Evolutionary conservation across 805 yeast genomes (phyloP).

Genomic region (Starmerella riodocensis): DNA sequence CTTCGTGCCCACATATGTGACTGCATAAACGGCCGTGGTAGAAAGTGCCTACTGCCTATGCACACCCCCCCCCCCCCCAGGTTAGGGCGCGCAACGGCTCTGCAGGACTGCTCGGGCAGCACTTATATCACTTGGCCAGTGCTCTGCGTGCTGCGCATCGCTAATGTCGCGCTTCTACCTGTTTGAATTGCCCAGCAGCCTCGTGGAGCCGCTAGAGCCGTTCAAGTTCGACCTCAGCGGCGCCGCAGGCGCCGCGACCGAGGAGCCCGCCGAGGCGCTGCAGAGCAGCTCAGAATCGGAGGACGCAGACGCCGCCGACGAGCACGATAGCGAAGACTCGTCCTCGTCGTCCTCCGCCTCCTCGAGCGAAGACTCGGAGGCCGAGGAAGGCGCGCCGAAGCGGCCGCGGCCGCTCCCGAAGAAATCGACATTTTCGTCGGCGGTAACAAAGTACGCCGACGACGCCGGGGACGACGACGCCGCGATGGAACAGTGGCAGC

Average conservation of each 20-base stretch:
- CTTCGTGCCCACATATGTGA: too few relatives aligned
- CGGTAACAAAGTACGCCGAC: conserved; percentile 34
- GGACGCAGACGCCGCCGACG: conserved; percentile 15
- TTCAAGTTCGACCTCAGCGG: conserved; percentile 22
- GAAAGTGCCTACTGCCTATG: too few relatives aligned
- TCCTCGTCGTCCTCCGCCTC: not conserved
- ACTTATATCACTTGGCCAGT: too few relatives aligned
- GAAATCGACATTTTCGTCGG: conserved; percentile 26
- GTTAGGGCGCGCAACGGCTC: too few relatives aligned
- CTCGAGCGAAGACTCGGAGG: conserved; percentile 8
- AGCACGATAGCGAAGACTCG: conserved; percentile 1
- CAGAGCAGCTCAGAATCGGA: conserved; percentile 12
- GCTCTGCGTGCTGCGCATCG: too few relatives aligned
- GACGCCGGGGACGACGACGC: conserved; percentile 13
- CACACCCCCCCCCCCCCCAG: too few relatives aligned
- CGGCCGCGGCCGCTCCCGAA: not conserved
- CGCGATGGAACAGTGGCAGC: conserved; percentile 16
- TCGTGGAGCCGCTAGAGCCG: conserved; percentile 22
- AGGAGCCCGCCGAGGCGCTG: not conserved
- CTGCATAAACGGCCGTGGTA: too few relatives aligned
- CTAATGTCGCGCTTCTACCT: conserved; percentile 12
- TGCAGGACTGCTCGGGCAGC: too few relatives aligned
- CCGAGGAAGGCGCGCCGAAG: conserved; percentile 24
- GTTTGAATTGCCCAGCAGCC: conserved; percentile 17
- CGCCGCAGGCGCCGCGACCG: too few relatives aligned